These are phyloP conservation scores for Dendrobium officinale DNA, from an alignment of 106 monocot species.

Conservation along the genomic window DNA sequence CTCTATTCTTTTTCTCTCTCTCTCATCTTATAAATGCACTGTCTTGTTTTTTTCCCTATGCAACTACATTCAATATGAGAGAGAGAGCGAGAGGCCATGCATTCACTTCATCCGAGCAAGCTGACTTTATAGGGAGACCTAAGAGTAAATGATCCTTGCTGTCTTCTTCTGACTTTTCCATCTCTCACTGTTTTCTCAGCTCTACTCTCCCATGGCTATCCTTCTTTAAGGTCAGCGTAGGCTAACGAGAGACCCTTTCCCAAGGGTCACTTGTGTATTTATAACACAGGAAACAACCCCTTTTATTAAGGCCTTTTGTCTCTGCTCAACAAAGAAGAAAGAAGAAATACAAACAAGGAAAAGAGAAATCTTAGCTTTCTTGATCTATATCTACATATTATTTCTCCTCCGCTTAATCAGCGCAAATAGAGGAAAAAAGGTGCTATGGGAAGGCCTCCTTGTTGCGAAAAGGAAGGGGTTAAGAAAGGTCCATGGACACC, in stretches of 20 bases:
- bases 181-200: constrained; percentile 5
- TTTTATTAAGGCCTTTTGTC: constrained; percentile 1
- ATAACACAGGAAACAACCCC: constrained; percentile 6
- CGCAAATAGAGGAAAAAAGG: not conserved
- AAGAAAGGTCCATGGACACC: constrained; percentile 62
- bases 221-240: constrained; percentile 8
- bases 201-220: not conserved
- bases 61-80: not conserved
- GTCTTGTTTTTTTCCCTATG: not conserved
- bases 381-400: not conserved
- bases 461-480: constrained; percentile 36
- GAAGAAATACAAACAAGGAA: not conserved
- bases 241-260: not conserved
- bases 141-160: constrained; percentile 24
- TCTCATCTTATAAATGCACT: not conserved
- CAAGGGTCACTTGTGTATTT: constrained; percentile 11
- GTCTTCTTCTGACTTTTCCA: constrained; percentile 24
- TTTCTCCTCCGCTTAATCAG: not conserved
- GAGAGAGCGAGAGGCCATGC: not conserved
- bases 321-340: not conserved
- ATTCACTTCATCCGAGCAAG: constrained; percentile 7
- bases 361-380: not conserved
- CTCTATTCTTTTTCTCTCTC: not conserved
- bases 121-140: constrained; percentile 15
- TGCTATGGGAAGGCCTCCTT: constrained; percentile 38